These are phyloP conservation scores for Boletus speciosus DNA, from an alignment of 768 basidiomycete genomes.

Conservation along the genomic window DNA sequence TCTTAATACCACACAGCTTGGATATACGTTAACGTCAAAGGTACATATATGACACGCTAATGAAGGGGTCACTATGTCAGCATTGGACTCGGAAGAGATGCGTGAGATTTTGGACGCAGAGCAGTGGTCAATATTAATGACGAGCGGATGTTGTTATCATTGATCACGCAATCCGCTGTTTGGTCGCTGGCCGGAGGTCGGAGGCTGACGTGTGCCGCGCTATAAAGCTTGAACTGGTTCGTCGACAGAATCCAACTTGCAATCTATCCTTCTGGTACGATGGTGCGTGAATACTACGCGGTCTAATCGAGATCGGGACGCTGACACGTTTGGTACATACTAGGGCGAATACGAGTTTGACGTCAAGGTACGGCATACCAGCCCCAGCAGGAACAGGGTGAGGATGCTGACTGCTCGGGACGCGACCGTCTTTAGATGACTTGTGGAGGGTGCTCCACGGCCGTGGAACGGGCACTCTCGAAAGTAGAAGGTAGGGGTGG, in stretches of 20 bases:
- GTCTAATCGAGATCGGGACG: background rate
- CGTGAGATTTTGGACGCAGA: background rate
- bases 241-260: background rate
- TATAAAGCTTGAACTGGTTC: slow-evolving; percentile 2
- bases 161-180: too few relatives aligned
- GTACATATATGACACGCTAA: background rate
- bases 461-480: slow-evolving; percentile 68
- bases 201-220: background rate
- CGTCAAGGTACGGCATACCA: slow-evolving; percentile 58
- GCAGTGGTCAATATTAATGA: too few relatives aligned
- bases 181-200: too few relatives aligned
- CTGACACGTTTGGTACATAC: slow-evolving; percentile 1
- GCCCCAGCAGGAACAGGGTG: background rate
- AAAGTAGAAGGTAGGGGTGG: slow-evolving; percentile 46
- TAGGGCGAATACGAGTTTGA: slow-evolving; percentile 63
- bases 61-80: background rate
- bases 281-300: slow-evolving; percentile 16
- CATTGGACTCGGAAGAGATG: too few relatives aligned
- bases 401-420: background rate
- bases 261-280: slow-evolving; percentile 7
- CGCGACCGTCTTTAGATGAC: slow-evolving; percentile 59
- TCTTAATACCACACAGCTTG: background rate
- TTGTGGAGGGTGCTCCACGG: slow-evolving; percentile 83
- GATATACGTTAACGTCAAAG: background rate
- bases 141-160: too few relatives aligned